phyloP scores from a whole-genome alignment of 2,329 filamentous ascomycete species.

The Fusarium scirpi region DNA sequence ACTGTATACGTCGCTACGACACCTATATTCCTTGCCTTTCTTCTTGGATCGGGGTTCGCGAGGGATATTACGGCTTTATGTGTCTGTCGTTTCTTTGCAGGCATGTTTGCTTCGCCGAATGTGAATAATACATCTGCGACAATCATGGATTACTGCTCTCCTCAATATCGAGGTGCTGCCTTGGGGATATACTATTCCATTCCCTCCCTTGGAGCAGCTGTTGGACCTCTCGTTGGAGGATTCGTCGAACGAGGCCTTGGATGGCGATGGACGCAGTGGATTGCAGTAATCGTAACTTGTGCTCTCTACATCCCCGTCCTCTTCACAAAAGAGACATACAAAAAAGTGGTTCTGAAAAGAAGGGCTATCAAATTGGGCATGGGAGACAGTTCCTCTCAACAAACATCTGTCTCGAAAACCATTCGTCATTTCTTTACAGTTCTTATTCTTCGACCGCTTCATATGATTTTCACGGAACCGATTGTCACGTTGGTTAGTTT shows the following conservation, averaged over 20 bases:
- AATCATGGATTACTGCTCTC: conserved; percentile 20
- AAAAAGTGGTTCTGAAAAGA: conserved; percentile 21
- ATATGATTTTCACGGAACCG: conserved; percentile 31
- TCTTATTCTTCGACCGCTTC: conserved; percentile 27
- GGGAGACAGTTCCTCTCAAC: conserved; percentile 29
- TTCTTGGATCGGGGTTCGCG: neutral
- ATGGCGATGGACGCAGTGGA: conserved; percentile 37
- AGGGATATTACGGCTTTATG: neutral
- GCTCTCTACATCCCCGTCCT: conserved; percentile 21
- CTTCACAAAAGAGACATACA: conserved; percentile 32
- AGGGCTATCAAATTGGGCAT: conserved; percentile 26
- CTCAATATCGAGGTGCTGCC: conserved; percentile 10
- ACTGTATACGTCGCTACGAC: conserved; percentile 30
- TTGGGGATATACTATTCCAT: conserved; percentile 35
- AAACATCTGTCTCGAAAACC: neutral
- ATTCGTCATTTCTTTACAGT: conserved; percentile 30
- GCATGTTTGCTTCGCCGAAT: conserved; percentile 34
- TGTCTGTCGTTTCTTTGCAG: conserved; percentile 29
- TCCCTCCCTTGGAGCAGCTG: conserved; percentile 21
- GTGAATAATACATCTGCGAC: conserved; percentile 36
- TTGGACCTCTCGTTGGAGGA: conserved; percentile 18
- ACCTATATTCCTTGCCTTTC: conserved; percentile 23
- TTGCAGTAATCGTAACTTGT: conserved; percentile 15
- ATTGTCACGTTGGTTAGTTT: conserved; percentile 30
- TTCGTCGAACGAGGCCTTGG: conserved; percentile 18